These are phyloP conservation scores for Madurella mycetomatis DNA, from an alignment of 2,329 filamentous ascomycete genomes.

Conservation along the genomic window DNA sequence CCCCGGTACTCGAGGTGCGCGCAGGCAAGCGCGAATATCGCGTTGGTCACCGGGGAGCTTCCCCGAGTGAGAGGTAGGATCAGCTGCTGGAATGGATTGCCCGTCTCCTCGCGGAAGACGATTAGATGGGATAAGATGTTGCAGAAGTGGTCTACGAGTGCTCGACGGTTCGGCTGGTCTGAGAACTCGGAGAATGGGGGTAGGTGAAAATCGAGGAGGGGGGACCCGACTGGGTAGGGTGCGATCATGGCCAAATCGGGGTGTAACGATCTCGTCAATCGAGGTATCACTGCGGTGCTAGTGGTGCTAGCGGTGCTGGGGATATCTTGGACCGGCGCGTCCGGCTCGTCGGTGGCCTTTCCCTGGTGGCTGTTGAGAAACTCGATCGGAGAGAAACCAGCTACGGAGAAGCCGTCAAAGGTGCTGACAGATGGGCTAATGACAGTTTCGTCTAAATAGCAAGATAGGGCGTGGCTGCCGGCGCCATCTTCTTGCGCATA, in stretches of 20 bases:
- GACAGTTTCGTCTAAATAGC: conserved; percentile 12
- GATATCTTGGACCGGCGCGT: background rate
- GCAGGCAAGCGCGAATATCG: conserved; percentile 76
- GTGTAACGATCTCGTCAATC: conserved; percentile 25
- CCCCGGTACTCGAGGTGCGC: conserved; percentile 73
- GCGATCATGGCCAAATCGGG: conserved; percentile 40
- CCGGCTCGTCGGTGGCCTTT: background rate
- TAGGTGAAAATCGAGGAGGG: conserved; percentile 46
- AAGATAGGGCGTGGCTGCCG: background rate
- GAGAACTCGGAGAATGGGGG: conserved; percentile 57
- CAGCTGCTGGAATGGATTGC: conserved; percentile 60
- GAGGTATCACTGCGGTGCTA: conserved; percentile 11
- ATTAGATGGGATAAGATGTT: conserved; percentile 62
- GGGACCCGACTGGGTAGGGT: conserved; percentile 36
- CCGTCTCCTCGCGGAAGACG: conserved; percentile 58
- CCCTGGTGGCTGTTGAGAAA: conserved; percentile 3
- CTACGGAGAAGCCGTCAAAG: conserved; percentile 11
- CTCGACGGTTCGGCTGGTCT: conserved; percentile 48
- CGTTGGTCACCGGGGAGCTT: conserved; percentile 65
- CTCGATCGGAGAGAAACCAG: conserved; percentile 10
- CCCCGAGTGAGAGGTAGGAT: conserved; percentile 55
- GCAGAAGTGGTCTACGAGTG: conserved; percentile 58
- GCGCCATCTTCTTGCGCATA: background rate
- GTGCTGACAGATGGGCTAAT: conserved; percentile 16
- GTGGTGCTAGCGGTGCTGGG: background rate